A percentile compares a stretch with the other conserved stretches of the same genome.
Evolutionary conservation across 345 rosid genomes (phyloP).

Genomic region (Mallotus nudiflorus): DNA sequence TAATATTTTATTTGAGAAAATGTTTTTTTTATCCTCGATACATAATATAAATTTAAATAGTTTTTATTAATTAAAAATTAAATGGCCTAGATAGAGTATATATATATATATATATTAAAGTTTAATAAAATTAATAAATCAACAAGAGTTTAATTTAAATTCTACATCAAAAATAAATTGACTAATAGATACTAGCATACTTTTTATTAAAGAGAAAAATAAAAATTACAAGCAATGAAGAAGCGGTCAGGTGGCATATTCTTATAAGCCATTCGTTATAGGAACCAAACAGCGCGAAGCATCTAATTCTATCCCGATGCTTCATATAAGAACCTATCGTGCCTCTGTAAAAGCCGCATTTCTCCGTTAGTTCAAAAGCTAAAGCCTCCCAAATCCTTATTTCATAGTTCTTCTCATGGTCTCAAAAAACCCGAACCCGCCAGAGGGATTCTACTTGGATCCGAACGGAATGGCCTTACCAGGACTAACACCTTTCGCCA

Average conservation of each 20-base stretch:
- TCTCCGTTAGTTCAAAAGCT: constrained; percentile 30
- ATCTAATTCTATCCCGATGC: constrained; percentile 16
- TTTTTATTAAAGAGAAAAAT: background rate
- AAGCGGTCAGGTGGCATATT: constrained; percentile 37
- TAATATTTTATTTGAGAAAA: too few relatives aligned
- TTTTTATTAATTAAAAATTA: too few relatives aligned
- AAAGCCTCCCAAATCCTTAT: background rate
- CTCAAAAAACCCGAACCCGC: constrained; percentile 60
- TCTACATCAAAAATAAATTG: too few relatives aligned
- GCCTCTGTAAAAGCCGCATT: constrained; percentile 20
- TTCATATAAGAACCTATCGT: constrained; percentile 4
- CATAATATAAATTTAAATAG: too few relatives aligned
- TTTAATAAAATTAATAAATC: too few relatives aligned
- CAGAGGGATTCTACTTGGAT: constrained; percentile 63
- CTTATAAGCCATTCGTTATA: constrained; percentile 4
- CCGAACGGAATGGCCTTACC: constrained; percentile 69
- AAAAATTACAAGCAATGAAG: too few relatives aligned
- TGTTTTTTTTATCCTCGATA: too few relatives aligned
- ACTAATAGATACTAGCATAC: too few relatives aligned
- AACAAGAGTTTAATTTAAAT: too few relatives aligned
- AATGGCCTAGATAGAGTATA: too few relatives aligned
- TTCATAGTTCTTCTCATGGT: constrained; percentile 32
- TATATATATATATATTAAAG: too few relatives aligned
- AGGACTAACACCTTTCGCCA: constrained; percentile 51
- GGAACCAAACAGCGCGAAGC: background rate